These are phyloP conservation scores for Colletotrichum sp. DNA, from an alignment of 2,329 filamentous ascomycete genomes.

Conservation along the genomic window DNA sequence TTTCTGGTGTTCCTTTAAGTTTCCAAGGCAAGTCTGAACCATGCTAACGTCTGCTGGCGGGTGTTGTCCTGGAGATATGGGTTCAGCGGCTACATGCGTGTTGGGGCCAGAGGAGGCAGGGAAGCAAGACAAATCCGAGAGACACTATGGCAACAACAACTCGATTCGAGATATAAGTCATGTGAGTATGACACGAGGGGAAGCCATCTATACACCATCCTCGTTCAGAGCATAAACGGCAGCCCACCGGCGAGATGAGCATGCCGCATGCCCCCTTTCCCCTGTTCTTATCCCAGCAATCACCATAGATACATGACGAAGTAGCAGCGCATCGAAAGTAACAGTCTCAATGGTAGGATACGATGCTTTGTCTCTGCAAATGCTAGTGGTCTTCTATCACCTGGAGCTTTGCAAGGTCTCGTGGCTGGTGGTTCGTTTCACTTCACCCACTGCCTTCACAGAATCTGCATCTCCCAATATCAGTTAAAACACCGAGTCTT, in stretches of 20 bases:
- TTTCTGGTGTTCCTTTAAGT: background rate
- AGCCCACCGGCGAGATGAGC: background rate
- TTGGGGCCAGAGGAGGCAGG: background rate
- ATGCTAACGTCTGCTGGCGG: background rate
- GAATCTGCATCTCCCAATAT: background rate
- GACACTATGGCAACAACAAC: background rate
- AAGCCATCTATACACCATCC: background rate
- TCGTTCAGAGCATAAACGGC: background rate
- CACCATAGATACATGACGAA: background rate
- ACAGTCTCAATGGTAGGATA: rapidly evolving
- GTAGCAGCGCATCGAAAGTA: background rate
- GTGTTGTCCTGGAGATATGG: background rate
- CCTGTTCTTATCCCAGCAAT: background rate
- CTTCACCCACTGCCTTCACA: background rate
- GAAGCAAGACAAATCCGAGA: background rate
- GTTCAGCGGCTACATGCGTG: background rate
- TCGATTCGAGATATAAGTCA: background rate
- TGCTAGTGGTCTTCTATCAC: background rate
- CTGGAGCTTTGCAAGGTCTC: background rate
- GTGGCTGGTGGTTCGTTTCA: background rate
- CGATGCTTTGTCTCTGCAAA: background rate
- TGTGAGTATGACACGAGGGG: background rate
- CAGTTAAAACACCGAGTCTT: background rate
- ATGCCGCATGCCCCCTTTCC: background rate
- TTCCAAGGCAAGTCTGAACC: background rate